Evolutionary conservation across 176 grass and related monocot species (phyloP), one percentile per base, ranked within the genome.

Genomic region (Typha latifolia): DNA sequence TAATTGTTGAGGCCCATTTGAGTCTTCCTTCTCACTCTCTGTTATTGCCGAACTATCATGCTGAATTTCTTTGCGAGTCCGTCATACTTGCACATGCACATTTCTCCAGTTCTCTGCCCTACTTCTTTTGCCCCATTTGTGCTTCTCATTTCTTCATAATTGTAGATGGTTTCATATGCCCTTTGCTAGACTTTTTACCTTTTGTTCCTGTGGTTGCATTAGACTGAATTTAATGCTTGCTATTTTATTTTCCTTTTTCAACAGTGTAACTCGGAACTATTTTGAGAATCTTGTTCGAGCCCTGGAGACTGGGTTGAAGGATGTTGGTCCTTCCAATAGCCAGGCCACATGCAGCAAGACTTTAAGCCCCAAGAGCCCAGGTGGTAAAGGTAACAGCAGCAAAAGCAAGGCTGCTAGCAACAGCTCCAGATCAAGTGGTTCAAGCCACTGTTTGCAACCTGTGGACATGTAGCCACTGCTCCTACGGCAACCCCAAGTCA

Each of bases 281-380:
- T 99, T 99, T 72, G 95, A 99, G 77, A 99, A 99, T 76, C 85
- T 99, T 1, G 95, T 99, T 21, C 85, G 77, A 68, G 95, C 95
- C 73, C 64, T 99, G 70, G 95, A 99, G 79, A 93, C 84, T 61
- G 95, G 95, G 64, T 80, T 99, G 78, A 93, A 87, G 49, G 89
- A 94, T 47, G 95, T 99, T 34, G 95, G 89, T 21, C 81, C 95
- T 65, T 87, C 95, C 16, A 87, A 82, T 67, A 87, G 76, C 74
- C 89, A 86, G 52, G 79, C 73, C 12, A 62, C 84, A 12, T 79
- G 86, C 76, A 94, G 69, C 51, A 99, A 90, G 75, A 90, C 31
- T 10, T 74, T 84, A 24, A 90, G 79, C 78, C 81, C 89, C 10
- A 99, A 99, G 76, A 74, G 32, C 47, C 71, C 94, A 19, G 81